Evolutionary conservation across 148 eudicot species (phyloP), one percentile per base, ranked within the genome.

Genomic region (Simmondsia chinensis): DNA sequence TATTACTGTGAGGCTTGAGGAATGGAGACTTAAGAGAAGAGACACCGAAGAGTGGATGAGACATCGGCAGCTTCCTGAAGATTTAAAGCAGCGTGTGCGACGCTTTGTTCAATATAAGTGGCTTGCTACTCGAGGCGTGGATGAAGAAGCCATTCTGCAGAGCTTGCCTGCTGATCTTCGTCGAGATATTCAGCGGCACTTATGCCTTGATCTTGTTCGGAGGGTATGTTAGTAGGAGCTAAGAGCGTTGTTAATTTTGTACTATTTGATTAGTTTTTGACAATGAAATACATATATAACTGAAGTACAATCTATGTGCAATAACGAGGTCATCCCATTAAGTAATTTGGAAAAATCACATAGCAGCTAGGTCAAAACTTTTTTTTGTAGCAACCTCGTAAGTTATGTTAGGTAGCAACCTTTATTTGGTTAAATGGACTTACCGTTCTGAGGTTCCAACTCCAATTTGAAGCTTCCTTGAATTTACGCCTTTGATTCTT

Each of bases 41-140:
- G 95, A 84, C 60, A 80, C 89, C 5, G 89, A 80, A 64, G 89
- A 84, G 66, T 84, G 95, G 89, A 84, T 80, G 94, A 50, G 53
- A 41, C 95, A 84, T 53, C 74, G 94, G n/a, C 88, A 80, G 43
- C 89, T 84, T 28, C 95, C 95, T 41, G 80, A 80, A 57, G 75
- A 74, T 72, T 43, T 74, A 59, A 84, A 54, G 46, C 59, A 70
- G 21, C 85, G 88, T 36, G 85, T 77, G 39, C 57, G 94, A 18
- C 71, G 88, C 39, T 84, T 62, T 71, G 73, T 74, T 52, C 94
- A 83, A 59, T 84, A 80, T 39, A 84, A 80, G 39, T 84, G 94
- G 94, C 74, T 84, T 54, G 85, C 94, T 24, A 84, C 94, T 42
- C 70, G 84, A 50, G 94, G 94, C 30, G 94, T 80, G 8, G 69